A percentile compares a stretch with the other conserved stretches of the same genome.
Evolutionary conservation across 2,329 filamentous ascomycete genomes (phyloP).

Genomic region (Fonsecaea pugnacius): DNA sequence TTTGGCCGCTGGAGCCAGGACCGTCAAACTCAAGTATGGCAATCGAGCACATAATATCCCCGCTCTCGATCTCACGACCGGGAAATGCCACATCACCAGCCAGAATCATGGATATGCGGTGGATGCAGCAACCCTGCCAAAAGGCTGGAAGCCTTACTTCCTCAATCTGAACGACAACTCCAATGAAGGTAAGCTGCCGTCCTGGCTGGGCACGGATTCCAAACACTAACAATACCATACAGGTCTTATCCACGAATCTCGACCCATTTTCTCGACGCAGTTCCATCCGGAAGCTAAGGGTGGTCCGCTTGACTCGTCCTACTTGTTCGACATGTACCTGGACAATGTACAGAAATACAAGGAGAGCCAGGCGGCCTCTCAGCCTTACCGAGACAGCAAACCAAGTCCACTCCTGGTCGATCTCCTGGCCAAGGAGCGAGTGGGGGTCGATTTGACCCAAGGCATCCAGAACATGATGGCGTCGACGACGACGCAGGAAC

Average conservation of each 20-base stretch:
- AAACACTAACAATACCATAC: slow-evolving; percentile 26
- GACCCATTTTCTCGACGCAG: slow-evolving; percentile 97
- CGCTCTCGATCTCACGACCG: slow-evolving; percentile 88
- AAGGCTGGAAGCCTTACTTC: slow-evolving; percentile 97
- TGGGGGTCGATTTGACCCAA: slow-evolving; percentile 78
- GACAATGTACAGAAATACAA: slow-evolving; percentile 90
- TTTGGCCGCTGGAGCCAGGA: slow-evolving; percentile 82
- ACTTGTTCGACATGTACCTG: slow-evolving; percentile 95
- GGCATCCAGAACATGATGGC: slow-evolving; percentile 52
- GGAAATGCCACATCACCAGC: slow-evolving; percentile 96
- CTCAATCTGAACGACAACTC: slow-evolving; percentile 96
- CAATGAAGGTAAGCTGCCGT: slow-evolving; percentile 72
- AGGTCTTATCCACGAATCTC: slow-evolving; percentile 89
- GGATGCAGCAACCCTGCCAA: slow-evolving; percentile 77
- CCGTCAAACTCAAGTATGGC: slow-evolving; percentile 98
- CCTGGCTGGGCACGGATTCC: neutral
- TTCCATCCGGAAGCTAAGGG: slow-evolving; percentile 99
- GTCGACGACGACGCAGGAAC: slow-evolving; percentile 28
- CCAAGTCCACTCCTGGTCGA: slow-evolving; percentile 88
- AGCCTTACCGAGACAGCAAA: slow-evolving; percentile 77
- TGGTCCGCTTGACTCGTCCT: slow-evolving; percentile 91
- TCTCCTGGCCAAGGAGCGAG: slow-evolving; percentile 88
- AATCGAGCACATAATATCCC: slow-evolving; percentile 99
- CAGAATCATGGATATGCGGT: slow-evolving; percentile 99
- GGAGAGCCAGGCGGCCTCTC: slow-evolving; percentile 73